Evolutionary conservation across 768 basidiomycete species (phyloP).

Genomic region (Neoboletus brunneissimus): DNA sequence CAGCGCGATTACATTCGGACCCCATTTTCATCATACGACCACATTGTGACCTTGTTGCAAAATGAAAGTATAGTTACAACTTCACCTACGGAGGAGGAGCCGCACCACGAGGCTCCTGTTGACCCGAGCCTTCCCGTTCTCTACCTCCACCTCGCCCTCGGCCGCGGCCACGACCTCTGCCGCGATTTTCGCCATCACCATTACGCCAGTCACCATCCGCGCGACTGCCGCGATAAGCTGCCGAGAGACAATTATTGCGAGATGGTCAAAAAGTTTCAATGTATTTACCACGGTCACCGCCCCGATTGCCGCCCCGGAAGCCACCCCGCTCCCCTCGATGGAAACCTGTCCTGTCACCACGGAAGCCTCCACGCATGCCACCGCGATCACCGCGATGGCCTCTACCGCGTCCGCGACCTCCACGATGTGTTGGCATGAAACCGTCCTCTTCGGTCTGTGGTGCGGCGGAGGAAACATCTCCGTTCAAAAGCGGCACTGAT

Average conservation of each 20-base stretch:
- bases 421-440: slow-evolving; percentile 47
- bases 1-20: neutral
- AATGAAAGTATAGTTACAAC: neutral
- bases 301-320: slow-evolving; percentile 35
- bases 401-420: slow-evolving; percentile 49
- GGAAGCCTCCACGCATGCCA: slow-evolving; percentile 39
- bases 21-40: neutral
- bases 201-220: slow-evolving; percentile 48
- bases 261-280: neutral
- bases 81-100: slow-evolving; percentile 16
- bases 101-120: slow-evolving; percentile 21
- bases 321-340: slow-evolving; percentile 38
- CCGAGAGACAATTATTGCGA: slow-evolving; percentile 1
- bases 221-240: slow-evolving; percentile 20
- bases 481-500: slow-evolving; percentile 18
- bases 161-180: slow-evolving; percentile 43
- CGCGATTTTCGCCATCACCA: slow-evolving; percentile 39
- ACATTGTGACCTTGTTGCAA: neutral
- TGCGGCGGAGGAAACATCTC: slow-evolving; percentile 22
- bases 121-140: slow-evolving; percentile 34
- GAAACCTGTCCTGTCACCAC: slow-evolving; percentile 34
- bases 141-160: slow-evolving; percentile 42
- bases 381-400: slow-evolving; percentile 43
- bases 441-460: slow-evolving; percentile 54
- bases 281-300: slow-evolving; percentile 24